These are phyloP conservation scores for Eutrema salsugineum DNA, from an alignment of 441 rosid genomes.

Conservation along the genomic window DNA sequence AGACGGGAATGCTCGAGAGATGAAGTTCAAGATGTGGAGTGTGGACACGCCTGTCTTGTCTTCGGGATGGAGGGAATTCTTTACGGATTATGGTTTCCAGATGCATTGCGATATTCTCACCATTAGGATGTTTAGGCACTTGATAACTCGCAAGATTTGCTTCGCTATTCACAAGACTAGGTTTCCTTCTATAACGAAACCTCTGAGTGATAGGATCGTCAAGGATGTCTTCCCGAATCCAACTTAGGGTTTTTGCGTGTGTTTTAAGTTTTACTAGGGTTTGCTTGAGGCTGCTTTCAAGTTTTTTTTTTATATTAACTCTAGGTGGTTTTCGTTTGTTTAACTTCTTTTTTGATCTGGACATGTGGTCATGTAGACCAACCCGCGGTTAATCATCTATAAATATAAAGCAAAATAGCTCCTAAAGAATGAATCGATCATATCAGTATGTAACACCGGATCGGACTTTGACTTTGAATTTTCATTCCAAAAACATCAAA, in stretches of 20 bases:
- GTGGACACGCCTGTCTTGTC: slow-evolving; percentile 7
- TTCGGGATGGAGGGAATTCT: slow-evolving; percentile 3
- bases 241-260: neutral
- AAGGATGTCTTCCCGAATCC: neutral
- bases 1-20: neutral
- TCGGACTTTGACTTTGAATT: neutral
- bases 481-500: neutral
- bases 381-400: neutral
- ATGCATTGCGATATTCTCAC: neutral
- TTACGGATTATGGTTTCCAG: neutral
- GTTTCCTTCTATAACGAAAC: neutral
- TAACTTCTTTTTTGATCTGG: too few relatives aligned
- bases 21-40: slow-evolving; percentile 10
- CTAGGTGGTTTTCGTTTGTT: neutral
- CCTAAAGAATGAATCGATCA: neutral
- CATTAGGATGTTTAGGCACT: slow-evolving; percentile 21
- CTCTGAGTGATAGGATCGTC: neutral
- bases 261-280: neutral
- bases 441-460: neutral
- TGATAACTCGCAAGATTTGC: neutral
- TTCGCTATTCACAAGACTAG: neutral
- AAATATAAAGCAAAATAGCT: neutral
- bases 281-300: neutral
- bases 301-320: neutral
- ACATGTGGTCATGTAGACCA: neutral